Base-by-base conservation (phyloP, 1,284 basidiomycete genomes). In the Paramarasmius palmivorus region DNA sequence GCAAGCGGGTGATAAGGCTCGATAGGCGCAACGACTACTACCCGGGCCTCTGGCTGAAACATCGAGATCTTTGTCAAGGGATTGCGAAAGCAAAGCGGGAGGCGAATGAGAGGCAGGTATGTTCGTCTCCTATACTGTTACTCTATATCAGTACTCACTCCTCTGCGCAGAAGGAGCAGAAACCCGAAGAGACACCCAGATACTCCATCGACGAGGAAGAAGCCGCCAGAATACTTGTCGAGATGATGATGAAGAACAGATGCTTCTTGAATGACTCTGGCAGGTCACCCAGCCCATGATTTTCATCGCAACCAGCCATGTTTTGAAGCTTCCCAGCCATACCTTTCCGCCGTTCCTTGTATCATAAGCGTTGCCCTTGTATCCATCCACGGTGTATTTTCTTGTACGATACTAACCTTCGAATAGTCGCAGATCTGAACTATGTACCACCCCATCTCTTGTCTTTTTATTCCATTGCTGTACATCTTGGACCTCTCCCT, bases 1-100 rank as follows among this genome's bases (percentile, higher is more conserved):
- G 54, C 34, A 14, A 51, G 17, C 50, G 45, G 17, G 46, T 47
- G 20, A 52, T 55, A 34, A 32, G 45, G 14, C 34, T 55, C 19
- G 54, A 55, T 29, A 46, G 49, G 19, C 44, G 54, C 37, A 51
- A 50, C 9, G 49, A 55, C n/a, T 55, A 50, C 26, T 55, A 55
- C 39, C 49, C 49, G 19, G 50, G 49, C 2, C 25, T 55, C 6
- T 55, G 54, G 54, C 40, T 44, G 22, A 55, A 55, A 37, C 54
- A 55, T 36, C 49, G 54, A 22, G 44, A 12, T 14, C 32, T 32
- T 22, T 46, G 44, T 19, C 44, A 32, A 14, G 44, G 44, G 8
- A 46, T 46, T 32, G 44, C 25, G 44, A 46, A 26, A 29, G 44
- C 44, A 4, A 32, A 32, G 25, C 25, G 22, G 22, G 44, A 46